Evolutionary conservation across 2,329 filamentous ascomycete species (phyloP).

Genomic region (Colletotrichum costaricense): DNA sequence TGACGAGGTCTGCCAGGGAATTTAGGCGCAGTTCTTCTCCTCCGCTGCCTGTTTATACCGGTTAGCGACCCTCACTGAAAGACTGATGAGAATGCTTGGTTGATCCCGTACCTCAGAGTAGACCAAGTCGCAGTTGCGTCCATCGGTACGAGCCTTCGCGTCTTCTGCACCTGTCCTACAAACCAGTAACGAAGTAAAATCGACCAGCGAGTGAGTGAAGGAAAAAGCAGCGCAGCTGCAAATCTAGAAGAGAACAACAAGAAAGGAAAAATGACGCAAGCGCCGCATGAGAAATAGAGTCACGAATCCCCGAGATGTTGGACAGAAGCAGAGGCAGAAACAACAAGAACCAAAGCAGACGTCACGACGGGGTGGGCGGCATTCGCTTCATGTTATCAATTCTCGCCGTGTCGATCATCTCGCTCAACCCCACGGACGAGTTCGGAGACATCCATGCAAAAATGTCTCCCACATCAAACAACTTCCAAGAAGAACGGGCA

Average conservation of each 20-base stretch:
- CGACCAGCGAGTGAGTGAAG: slow-evolving; percentile 4
- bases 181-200: not conserved
- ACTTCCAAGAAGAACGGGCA: slow-evolving; percentile 1
- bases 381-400: slow-evolving; percentile 20
- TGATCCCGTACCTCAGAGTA: not conserved
- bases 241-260: not conserved
- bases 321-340: not conserved
- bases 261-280: slow-evolving; percentile 9
- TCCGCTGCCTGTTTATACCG: not conserved
- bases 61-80: not conserved
- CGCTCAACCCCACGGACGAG: slow-evolving; percentile 5
- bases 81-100: not conserved
- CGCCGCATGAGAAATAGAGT: slow-evolving; percentile 5
- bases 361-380: not conserved
- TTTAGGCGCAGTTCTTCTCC: slow-evolving; percentile 14
- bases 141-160: not conserved
- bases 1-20: slow-evolving; percentile 30
- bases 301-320: slow-evolving; percentile 1
- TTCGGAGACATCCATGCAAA: not conserved
- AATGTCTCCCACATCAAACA: slow-evolving; percentile 29
- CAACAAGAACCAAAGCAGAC: not conserved
- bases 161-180: not conserved
- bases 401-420: not conserved
- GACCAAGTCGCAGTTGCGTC: slow-evolving; percentile 24
- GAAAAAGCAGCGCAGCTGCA: slow-evolving; percentile 26